Evolutionary conservation across 1,284 basidiomycete genomes (phyloP), one percentile per base, ranked within the genome.

Genomic region (Ganoderma multipileum): DNA sequence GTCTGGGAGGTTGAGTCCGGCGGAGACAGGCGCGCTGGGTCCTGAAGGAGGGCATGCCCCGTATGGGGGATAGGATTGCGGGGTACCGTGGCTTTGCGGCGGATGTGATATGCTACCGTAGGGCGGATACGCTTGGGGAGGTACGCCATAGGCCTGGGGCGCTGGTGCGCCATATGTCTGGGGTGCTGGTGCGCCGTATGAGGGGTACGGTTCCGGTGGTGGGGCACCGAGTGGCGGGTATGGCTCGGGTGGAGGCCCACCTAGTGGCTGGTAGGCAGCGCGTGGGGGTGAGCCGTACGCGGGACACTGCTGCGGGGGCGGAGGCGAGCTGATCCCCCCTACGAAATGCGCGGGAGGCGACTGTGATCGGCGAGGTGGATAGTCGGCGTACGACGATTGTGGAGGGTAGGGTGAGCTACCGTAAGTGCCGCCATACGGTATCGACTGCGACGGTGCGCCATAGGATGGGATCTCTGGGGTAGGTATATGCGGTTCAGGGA

Each of bases 1-100:
- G 72, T 87, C 85, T 2, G 80, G 80, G 2, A 83, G 74, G 8
- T 78, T 76, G 38, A 62, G 63, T 23, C 30, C 63, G 2, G 50
- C 3, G 3, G 44, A 33, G n/a, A n/a, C n/a, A n/a, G 52, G n/a
- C 20, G 18, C 33, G 52, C 63, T 61, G 12, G 42, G 52, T 7
- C 23, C 33, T 12, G 39, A 23, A 1, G 38, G 30, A 1, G 64
- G 42, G 11, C 42, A 60, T 38, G 14, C 39, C n/a, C 58, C 39
- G 39, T 60, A 60, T 23, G 38, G n/a, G 7, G 58, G 52, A 33
- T 55, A 55, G 28, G 52, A 55, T 8, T 55, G 52, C 7, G 52
- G 52, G 28, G 14, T 28, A 11, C 28, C 28, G 28, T 55, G 52
- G 16, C 28, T 18, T 11, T 7, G 52, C 9, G 52, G 52, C 28